Evolutionary conservation across 768 basidiomycete species (phyloP).

Genomic region (Coprinopsis marcescibilis): DNA sequence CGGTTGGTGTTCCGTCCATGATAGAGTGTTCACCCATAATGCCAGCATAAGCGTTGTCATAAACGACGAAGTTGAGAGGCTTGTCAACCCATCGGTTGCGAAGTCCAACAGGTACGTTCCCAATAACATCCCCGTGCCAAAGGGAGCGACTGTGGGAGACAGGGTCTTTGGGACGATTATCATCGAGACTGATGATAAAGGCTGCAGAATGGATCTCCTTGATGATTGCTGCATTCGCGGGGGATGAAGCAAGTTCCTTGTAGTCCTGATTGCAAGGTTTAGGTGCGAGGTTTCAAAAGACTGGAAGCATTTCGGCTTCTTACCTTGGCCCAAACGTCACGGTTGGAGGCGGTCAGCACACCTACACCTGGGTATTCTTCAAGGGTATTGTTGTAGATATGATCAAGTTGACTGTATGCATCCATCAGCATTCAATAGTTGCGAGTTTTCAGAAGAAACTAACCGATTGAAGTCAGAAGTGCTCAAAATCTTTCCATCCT

Average conservation of each 20-base stretch:
- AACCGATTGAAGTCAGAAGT: conserved; percentile 63
- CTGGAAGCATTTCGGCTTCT: conserved; percentile 1
- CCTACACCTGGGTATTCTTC: conserved; percentile 70
- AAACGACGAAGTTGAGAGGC: conserved; percentile 81
- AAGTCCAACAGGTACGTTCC: conserved; percentile 47
- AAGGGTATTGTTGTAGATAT: conserved; percentile 62
- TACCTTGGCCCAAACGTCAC: conserved; percentile 89
- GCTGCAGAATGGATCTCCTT: conserved; percentile 79
- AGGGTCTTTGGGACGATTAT: conserved; percentile 43
- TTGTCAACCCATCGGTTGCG: conserved; percentile 87
- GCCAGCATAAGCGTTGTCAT: conserved; percentile 75
- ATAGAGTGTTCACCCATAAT: conserved; percentile 91
- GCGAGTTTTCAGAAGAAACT: conserved; percentile 12
- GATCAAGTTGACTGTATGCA: conserved; percentile 58
- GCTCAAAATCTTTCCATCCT: conserved; percentile 53
- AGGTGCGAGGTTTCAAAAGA: background rate
- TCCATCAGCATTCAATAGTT: background rate
- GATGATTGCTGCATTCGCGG: conserved; percentile 60
- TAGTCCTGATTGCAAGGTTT: no score
- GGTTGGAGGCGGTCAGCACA: conserved; percentile 68
- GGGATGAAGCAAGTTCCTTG: conserved; percentile 48
- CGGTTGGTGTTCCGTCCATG: conserved; percentile 87
- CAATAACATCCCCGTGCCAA: conserved; percentile 74
- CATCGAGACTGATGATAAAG: conserved; percentile 78
- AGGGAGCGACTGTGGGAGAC: conserved; percentile 62